A percentile compares a stretch with the other conserved stretches of the same genome.
These are phyloP conservation scores for Triangularia verruculosa DNA, from an alignment of 2,329 filamentous ascomycete species.

Conservation along the genomic window DNA sequence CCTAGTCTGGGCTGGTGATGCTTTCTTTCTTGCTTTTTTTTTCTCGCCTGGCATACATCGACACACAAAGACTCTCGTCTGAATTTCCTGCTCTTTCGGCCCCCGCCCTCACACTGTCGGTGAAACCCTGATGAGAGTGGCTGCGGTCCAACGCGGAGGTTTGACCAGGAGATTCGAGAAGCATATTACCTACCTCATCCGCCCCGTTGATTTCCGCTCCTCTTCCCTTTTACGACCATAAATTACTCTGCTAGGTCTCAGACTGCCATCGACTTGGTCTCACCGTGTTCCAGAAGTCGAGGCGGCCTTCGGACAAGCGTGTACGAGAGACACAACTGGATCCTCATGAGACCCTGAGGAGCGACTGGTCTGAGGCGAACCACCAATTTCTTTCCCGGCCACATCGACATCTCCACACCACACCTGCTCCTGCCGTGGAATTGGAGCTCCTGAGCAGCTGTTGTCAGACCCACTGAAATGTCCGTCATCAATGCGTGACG, in stretches of 20 bases:
- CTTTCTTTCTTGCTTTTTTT: constrained; percentile 2
- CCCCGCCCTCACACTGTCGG: neutral
- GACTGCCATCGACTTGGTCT: neutral
- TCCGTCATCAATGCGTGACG: neutral
- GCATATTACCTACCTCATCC: neutral
- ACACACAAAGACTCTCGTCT: neutral
- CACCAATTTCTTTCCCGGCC: neutral
- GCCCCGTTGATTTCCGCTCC: neutral
- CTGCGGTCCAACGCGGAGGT: neutral
- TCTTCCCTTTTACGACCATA: neutral
- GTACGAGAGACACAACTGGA: neutral
- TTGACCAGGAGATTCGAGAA: neutral
- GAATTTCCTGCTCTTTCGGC: neutral
- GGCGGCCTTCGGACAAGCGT: neutral
- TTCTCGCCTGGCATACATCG: neutral
- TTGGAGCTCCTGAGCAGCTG: neutral
- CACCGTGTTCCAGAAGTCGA: neutral
- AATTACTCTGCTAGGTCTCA: neutral
- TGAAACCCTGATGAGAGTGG: neutral
- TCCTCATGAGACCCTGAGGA: neutral
- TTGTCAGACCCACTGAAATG: neutral
- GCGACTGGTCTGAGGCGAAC: neutral
- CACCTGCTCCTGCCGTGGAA: neutral
- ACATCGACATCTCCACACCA: neutral
- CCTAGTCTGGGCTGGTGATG: neutral